Conservation (phyloP, 176 grass and related monocot genomes). For the Rhynchospora tenuis region DNA sequence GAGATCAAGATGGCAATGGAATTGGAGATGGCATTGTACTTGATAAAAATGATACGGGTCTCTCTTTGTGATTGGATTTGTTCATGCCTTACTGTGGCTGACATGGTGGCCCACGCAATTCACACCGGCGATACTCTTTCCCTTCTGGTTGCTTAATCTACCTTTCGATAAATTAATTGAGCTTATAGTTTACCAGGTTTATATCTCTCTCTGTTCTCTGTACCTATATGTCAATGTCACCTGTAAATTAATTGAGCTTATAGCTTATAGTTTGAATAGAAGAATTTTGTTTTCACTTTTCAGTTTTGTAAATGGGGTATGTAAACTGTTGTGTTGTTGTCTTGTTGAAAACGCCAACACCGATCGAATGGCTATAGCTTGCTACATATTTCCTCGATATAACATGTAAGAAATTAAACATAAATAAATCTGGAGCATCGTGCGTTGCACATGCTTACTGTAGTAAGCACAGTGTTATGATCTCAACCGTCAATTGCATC, state of each 20-base stretch:
- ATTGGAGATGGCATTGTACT: background rate
- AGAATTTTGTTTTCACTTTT: background rate
- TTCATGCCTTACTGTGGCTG: background rate
- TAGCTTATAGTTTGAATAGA: background rate
- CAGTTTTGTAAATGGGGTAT: background rate
- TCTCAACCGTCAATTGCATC: too few relatives aligned
- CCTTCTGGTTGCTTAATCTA: background rate
- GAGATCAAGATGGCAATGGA: constrained; percentile 12
- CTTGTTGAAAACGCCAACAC: too few relatives aligned
- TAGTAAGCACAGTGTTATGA: background rate
- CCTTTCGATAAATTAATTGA: background rate
- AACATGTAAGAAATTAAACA: background rate
- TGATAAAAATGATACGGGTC: background rate
- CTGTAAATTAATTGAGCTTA: too few relatives aligned
- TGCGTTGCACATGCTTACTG: background rate
- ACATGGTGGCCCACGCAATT: background rate
- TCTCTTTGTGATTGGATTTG: constrained; percentile 13
- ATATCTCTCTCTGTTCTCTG: background rate
- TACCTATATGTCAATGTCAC: background rate
- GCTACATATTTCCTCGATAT: background rate
- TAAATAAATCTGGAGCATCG: background rate
- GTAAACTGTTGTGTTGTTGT: background rate
- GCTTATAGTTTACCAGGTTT: background rate
- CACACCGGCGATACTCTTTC: background rate
- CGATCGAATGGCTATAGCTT: too few relatives aligned